Evolutionary conservation across 2,329 filamentous ascomycete genomes (phyloP).

Genomic region (Mariannaea sp.): DNA sequence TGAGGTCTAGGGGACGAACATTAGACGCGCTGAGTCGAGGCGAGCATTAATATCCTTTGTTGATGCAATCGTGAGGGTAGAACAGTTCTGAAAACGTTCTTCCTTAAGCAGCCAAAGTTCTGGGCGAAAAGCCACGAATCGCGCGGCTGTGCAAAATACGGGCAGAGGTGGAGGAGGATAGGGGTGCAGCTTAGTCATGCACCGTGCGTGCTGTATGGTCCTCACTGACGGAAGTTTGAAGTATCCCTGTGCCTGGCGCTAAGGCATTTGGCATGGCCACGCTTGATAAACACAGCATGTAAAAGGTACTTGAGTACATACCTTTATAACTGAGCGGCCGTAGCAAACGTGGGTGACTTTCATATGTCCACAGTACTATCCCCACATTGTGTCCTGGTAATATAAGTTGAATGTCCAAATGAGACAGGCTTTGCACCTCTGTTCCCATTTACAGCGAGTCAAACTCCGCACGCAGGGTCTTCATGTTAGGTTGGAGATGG

Average conservation of each 20-base stretch:
- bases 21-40: background rate
- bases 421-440: too few relatives aligned
- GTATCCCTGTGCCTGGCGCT: background rate
- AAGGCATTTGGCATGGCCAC: background rate
- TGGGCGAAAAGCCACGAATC: background rate
- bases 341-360: too few relatives aligned
- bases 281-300: background rate
- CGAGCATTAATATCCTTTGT: background rate
- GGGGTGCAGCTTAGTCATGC: constrained; percentile 12
- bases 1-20: background rate
- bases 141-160: constrained; percentile 7
- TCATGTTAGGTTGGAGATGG: too few relatives aligned
- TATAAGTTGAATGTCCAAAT: too few relatives aligned
- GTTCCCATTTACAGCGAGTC: too few relatives aligned
- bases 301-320: constrained; percentile 4
- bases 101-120: constrained; percentile 5
- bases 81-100: constrained; percentile 5
- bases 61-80: background rate
- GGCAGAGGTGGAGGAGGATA: constrained; percentile 22
- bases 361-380: too few relatives aligned
- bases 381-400: too few relatives aligned
- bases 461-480: too few relatives aligned
- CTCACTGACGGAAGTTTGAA: background rate
- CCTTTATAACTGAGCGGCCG: too few relatives aligned
- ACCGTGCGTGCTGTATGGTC: background rate